Percentiles rank a stretch among this genome's conserved stretches.
Conservation (phyloP, 176 grass and related monocot species). For the Raddia distichophylla region DNA sequence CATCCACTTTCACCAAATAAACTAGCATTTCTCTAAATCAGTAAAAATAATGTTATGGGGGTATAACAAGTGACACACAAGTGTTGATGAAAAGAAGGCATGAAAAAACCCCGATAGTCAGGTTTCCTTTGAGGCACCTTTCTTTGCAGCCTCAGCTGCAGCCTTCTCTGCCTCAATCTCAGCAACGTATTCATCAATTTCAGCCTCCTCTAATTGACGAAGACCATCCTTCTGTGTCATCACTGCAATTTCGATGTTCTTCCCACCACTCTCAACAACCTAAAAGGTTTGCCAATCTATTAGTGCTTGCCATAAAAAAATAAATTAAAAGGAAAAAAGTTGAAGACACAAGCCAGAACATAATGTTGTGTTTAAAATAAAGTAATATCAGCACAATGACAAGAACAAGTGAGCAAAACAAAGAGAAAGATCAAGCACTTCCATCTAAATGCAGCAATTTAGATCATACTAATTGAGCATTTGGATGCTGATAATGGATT, state of each 20-base stretch:
- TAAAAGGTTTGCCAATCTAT: slow-evolving; percentile 33
- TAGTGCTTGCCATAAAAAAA: background rate
- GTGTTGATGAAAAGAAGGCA: background rate
- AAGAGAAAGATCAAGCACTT: slow-evolving; percentile 1
- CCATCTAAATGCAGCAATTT: background rate
- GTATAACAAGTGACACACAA: background rate
- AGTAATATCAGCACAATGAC: background rate
- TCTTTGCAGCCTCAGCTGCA: slow-evolving; percentile 84
- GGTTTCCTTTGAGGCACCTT: slow-evolving; percentile 52
- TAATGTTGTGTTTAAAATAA: background rate
- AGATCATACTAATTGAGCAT: background rate
- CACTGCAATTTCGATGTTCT: slow-evolving; percentile 78
- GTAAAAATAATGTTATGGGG: slow-evolving; percentile 12
- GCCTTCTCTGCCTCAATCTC: slow-evolving; percentile 89
- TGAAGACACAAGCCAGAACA: background rate
- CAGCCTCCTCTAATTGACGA: slow-evolving; percentile 64
- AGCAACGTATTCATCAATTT: slow-evolving; percentile 80
- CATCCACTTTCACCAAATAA: slow-evolving; percentile 29
- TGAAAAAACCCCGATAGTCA: slow-evolving; percentile 27
- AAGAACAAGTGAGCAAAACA: background rate
- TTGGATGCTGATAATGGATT: background rate
- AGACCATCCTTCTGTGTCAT: slow-evolving; percentile 62
- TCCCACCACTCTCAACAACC: slow-evolving; percentile 83
- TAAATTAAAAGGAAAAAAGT: background rate
- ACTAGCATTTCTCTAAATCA: slow-evolving; percentile 39